Evolutionary conservation across 805 yeast genomes (phyloP).

Genomic region (Komagataella pseudopastoris): DNA sequence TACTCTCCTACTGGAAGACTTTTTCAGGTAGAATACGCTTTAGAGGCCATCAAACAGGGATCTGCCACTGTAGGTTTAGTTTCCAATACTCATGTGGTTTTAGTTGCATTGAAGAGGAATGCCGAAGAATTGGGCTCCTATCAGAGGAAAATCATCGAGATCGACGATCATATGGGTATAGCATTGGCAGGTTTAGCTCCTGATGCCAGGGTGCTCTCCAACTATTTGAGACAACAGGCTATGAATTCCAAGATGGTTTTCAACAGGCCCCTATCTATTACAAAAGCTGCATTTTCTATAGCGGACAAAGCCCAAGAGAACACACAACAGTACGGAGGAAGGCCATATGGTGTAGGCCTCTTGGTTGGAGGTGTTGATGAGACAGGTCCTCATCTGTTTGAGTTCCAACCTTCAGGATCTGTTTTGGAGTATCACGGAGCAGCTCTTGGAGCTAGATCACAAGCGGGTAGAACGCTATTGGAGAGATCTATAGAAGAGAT

Average conservation of each 20-base stretch:
- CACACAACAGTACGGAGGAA: conserved; percentile 89
- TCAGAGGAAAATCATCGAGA: conserved; percentile 83
- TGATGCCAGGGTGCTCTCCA: conserved; percentile 89
- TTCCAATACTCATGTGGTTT: conserved; percentile 75
- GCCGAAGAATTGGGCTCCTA: conserved; percentile 97
- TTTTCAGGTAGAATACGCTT: conserved; percentile 81
- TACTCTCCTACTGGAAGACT: conserved; percentile 92
- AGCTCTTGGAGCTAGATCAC: conserved; percentile 97
- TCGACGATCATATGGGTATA: conserved; percentile 89
- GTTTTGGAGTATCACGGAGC: conserved; percentile 85
- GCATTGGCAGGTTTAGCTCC: conserved; percentile 98
- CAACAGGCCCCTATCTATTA: conserved; percentile 73
- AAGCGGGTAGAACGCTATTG: conserved; percentile 92
- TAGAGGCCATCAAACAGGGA: conserved; percentile 96
- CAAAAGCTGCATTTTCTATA: conserved; percentile 70
- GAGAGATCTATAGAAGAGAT: conserved; percentile 75
- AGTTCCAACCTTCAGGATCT: conserved; percentile 93
- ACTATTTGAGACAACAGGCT: conserved; percentile 82
- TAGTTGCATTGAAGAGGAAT: conserved; percentile 89
- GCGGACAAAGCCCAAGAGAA: conserved; percentile 96
- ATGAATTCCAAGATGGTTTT: conserved; percentile 76
- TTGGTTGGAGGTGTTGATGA: conserved; percentile 85
- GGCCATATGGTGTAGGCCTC: conserved; percentile 98
- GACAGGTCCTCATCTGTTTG: conserved; percentile 86
- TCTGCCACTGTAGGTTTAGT: conserved; percentile 93